A percentile compares a stretch with the other conserved stretches of the same genome.
These are phyloP conservation scores for Annona cherimola DNA, from an alignment of 164 flowering plant species.

Conservation along the genomic window DNA sequence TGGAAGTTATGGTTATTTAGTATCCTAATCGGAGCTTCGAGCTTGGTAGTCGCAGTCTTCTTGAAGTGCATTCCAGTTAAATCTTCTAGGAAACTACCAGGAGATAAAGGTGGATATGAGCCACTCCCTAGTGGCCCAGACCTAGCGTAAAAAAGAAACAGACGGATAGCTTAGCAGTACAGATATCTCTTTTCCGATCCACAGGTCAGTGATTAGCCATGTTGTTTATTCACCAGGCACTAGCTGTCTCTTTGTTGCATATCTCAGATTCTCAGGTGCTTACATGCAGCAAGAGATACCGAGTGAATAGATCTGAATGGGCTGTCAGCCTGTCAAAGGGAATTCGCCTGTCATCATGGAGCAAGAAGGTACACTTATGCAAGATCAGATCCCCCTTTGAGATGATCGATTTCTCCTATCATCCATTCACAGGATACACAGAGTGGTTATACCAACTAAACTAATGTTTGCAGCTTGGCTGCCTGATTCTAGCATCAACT, in stretches of 20 bases:
- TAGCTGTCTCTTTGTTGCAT: not conserved
- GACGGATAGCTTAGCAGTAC: not conserved
- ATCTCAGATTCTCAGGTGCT: not conserved
- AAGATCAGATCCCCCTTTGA: no score
- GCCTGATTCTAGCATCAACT: no score
- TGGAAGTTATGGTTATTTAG: conserved; percentile 56
- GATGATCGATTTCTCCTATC: no score
- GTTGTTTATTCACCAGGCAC: no score
- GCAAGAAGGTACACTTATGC: not conserved
- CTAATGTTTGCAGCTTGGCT: no score
- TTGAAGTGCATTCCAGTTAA: conserved; percentile 62
- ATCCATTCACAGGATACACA: no score
- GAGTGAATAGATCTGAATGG: not conserved
- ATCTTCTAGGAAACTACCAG: not conserved
- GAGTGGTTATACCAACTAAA: no score
- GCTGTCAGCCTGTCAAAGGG: not conserved
- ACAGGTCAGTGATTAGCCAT: not conserved
- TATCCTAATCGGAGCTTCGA: conserved; percentile 44
- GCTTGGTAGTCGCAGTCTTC: conserved; percentile 43
- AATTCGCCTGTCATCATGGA: not conserved
- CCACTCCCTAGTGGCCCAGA: conserved; percentile 63
- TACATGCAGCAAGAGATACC: not conserved
- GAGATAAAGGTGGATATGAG: conserved; percentile 41
- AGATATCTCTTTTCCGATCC: not conserved
- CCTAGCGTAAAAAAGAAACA: not conserved